Percentiles rank a stretch among this genome's conserved stretches.
These are phyloP conservation scores for Caryopteris hybrid DNA, from an alignment of 305 asterid species.

Conservation along the genomic window DNA sequence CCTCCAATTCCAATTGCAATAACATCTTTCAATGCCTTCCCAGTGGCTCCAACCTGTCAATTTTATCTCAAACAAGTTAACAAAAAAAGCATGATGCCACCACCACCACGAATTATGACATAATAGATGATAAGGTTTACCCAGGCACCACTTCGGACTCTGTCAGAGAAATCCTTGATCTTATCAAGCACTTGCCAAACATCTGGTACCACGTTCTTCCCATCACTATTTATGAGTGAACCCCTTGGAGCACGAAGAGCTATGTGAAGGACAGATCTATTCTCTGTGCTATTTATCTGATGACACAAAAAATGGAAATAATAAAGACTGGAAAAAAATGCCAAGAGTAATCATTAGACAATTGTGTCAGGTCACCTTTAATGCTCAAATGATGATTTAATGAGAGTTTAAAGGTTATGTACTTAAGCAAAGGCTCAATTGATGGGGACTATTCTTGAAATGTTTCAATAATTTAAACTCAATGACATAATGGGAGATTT, in stretches of 20 bases:
- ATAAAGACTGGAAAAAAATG: constrained; percentile 1
- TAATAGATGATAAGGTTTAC: constrained; percentile 37
- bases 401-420: neutral
- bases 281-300: constrained; percentile 93
- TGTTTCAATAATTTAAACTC: constrained; percentile 5
- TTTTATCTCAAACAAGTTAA: neutral
- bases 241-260: constrained; percentile 96
- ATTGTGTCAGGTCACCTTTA: neutral
- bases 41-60: constrained; percentile 91
- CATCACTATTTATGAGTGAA: constrained; percentile 74
- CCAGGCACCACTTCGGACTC: constrained; percentile 97
- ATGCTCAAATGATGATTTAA: neutral
- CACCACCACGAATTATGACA: constrained; percentile 3
- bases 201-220: constrained; percentile 96
- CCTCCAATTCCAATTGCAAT: constrained; percentile 97
- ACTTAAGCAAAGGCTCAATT: constrained; percentile 4
- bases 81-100: neutral
- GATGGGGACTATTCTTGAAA: neutral
- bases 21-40: constrained; percentile 85
- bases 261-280: constrained; percentile 92
- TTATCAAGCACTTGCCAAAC: constrained; percentile 98
- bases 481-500: neutral
- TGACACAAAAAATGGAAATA: constrained; percentile 2
- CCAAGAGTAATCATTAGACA: neutral
- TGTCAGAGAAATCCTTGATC: constrained; percentile 85